Evolutionary conservation across 805 yeast species (phyloP), one percentile per base, ranked within the genome.

Genomic region (Cyberlindnera veronae): DNA sequence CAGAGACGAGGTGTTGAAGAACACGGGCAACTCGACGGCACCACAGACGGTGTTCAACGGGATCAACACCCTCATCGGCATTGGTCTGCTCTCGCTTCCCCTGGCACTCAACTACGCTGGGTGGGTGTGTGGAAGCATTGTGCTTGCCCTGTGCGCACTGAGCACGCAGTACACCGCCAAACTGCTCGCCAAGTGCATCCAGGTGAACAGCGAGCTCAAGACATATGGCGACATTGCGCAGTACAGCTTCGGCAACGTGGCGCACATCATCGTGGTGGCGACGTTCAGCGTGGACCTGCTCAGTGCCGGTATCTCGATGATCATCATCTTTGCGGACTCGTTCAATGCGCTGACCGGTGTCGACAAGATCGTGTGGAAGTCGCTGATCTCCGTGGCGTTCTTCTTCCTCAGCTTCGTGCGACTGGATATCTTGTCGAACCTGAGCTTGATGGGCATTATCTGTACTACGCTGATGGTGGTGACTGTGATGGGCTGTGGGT

Each of bases 1-100:
- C 1, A 31, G 55, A 21, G 42, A 48, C 3, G 32, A 37, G 4
- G 45, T 40, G 1, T 26, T 54, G 31, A 44, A 39, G 18, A 8
- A 47, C 27, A 49, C 63, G 8, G 67, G 66, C 7, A 69, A 62
- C 48, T 76, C 82, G 7, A 85, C 93, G 0, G 79, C 78, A 0
- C 77, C 84, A 1, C 95, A 84, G 57, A 84, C 95, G 0, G 65
- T 82, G 5, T 83, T 84, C 68, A 85, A 85, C 51, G 80, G 90
- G 1, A 79, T 84, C 35, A 85, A 85, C 56, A 84, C 84, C 0
- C 63, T 85, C 21, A 77, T 85, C 48, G 95, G 95, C 0, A 74
- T 85, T 28, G 93, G 91, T 2, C 68, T 85, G 36, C 67, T 85
- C 32, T 81, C 93, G 0, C 65, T 85, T 35, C 90, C 95, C 0